Conservation (phyloP, 768 basidiomycete species). For the Kwoniella dendrophila region DNA sequence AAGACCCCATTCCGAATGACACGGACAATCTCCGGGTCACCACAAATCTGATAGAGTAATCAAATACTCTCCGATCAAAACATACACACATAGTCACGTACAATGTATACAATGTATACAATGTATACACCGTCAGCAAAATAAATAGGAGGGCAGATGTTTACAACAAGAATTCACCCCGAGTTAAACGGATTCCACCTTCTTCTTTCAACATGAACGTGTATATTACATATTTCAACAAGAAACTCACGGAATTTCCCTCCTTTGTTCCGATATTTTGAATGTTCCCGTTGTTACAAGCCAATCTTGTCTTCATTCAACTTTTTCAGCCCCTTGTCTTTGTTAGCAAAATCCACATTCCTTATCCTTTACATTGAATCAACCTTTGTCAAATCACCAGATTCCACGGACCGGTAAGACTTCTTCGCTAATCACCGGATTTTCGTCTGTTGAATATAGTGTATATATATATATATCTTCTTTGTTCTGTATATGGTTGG, state of each 20-base stretch:
- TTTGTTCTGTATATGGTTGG: neutral
- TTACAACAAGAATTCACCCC: too few species aligned
- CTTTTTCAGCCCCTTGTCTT: too few species aligned
- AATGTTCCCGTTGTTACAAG: neutral
- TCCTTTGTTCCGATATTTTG: neutral
- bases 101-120: neutral
- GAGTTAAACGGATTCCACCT: too few species aligned
- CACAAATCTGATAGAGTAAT: neutral
- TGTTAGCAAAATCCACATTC: neutral
- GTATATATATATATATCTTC: neutral
- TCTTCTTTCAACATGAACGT: too few species aligned
- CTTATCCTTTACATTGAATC: neutral
- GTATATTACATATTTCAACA: conserved; percentile 1
- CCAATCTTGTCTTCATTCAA: neutral
- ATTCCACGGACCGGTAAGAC: conserved; percentile 1
- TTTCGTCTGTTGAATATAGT: neutral
- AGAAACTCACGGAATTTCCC: neutral
- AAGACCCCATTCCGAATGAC: neutral
- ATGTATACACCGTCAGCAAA: neutral
- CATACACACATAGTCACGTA: neutral
- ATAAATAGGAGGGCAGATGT: too few species aligned
- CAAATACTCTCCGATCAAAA: neutral
- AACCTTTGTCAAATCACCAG: conserved; percentile 8
- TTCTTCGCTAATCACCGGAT: neutral
- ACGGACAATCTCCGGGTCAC: too few species aligned